phyloP scores from a whole-genome alignment of 1,284 basidiomycete species.

The Leccinum subrobustum region DNA sequence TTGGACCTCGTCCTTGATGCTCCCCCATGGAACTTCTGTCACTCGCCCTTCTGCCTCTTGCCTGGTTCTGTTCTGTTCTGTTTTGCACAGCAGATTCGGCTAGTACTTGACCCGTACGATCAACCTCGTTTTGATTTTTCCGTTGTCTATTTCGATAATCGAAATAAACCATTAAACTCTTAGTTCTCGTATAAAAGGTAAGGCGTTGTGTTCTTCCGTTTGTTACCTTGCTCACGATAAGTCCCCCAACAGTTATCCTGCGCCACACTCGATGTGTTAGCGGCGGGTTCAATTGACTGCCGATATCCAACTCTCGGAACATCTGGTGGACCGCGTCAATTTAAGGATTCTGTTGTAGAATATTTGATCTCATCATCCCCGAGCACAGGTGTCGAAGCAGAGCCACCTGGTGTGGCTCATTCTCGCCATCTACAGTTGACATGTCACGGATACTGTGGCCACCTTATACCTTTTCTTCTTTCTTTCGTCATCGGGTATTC shows the following conservation, averaged over 20 bases:
- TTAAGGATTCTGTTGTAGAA: constrained; percentile 9
- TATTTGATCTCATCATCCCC: background rate
- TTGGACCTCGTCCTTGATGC: constrained; percentile 15
- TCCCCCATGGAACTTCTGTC: background rate
- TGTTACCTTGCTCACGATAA: background rate
- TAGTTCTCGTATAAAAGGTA: background rate
- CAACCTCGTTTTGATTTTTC: background rate
- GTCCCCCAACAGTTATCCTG: background rate
- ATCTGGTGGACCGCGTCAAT: background rate
- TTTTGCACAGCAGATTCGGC: background rate
- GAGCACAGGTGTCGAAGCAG: background rate
- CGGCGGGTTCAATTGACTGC: background rate
- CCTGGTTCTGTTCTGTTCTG: background rate
- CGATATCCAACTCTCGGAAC: constrained; percentile 6
- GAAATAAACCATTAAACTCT: background rate
- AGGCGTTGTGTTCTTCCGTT: background rate
- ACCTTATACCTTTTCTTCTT: background rate
- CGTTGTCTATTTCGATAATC: background rate
- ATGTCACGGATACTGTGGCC: background rate
- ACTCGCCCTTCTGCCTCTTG: background rate
- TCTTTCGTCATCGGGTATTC: background rate
- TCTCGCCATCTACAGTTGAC: background rate
- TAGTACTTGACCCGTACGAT: background rate
- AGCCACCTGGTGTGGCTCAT: background rate
- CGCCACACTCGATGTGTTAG: background rate